Base-by-base conservation (phyloP, 345 rosid genomes). In the Gossypium bickii region DNA sequence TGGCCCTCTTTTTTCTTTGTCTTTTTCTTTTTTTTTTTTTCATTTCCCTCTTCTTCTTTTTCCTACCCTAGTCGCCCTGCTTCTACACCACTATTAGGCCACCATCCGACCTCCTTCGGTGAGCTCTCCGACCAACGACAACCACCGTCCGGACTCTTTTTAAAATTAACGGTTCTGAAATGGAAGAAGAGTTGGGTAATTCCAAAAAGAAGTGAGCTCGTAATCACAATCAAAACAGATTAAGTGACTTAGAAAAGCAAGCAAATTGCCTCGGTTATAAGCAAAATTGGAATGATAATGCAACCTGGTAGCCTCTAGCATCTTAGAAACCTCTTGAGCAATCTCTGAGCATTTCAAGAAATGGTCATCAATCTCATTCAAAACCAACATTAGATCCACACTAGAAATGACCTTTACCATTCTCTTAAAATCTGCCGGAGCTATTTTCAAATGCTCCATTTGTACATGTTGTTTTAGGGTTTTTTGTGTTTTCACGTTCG, bases 231-330 rank as follows among this genome's bases (percentile, higher is more conserved):
- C 4, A 74, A 74, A 49, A 58, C 10, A 12, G 1, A 74, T 29
- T 47, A 47, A 18, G 38, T 27, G 78, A 59, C 9, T 56, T 47
- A 13, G 16, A 61, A 18, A 48, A 70, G 47, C 25, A 17, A 34
- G 13, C 49, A 49, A 58, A 74, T 72, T 80, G 91, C 99, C 97
- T 76, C 92, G 82, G 78, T 85, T 89, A 83, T 95, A 97, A 0
- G 94, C 97, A 38, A 91, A 93, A 85, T 93, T 95, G 27, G 99
- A 91, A 65, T 95, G 99, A 78, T 93, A 95, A 86, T 91, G 99
- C 73, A 93, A 52, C 82, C 89, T 89, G 11, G 94, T 91, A 24
- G 97, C 97, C 81, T 95, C 98, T 20, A 95, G 86, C 93, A 93
- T 80, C 79, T 86, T 93, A 20, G 91, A 86, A 13, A 95, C 97